Conservation (phyloP, 768 basidiomycete species). For the Dioszegia aurantiaca region DNA sequence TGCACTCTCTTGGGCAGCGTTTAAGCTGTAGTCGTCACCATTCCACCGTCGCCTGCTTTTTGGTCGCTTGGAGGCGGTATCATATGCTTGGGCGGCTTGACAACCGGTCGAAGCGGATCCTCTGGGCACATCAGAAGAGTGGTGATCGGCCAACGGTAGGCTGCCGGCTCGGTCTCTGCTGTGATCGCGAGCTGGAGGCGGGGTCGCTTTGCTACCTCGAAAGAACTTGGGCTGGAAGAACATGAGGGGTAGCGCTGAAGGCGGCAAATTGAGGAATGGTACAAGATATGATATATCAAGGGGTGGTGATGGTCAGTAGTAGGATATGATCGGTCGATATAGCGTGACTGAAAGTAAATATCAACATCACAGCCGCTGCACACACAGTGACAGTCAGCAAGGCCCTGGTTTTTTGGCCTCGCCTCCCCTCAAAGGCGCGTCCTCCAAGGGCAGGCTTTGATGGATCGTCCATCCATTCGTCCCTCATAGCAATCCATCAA, state of each 20-base stretch:
- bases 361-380: neutral
- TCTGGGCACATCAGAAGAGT: neutral
- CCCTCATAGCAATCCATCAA: too few species aligned
- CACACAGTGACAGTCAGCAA: neutral
- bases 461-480: too few species aligned
- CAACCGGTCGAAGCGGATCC: neutral
- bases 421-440: neutral
- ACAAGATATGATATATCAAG: too few species aligned
- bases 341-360: slow-evolving; percentile 1
- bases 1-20: too few species aligned
- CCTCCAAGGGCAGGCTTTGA: neutral
- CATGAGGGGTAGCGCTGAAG: neutral
- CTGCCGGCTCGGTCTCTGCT: neutral
- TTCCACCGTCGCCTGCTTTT: too few species aligned
- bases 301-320: neutral
- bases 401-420: too few species aligned
- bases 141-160: neutral
- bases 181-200: neutral
- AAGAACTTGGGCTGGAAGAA: slow-evolving; percentile 15
- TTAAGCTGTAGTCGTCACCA: too few species aligned
- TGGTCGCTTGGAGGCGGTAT: too few species aligned
- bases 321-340: neutral
- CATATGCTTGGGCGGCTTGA: too few species aligned
- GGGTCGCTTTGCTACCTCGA: neutral
- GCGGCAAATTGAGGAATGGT: too few species aligned